These are phyloP conservation scores for Yamadazyma blattariae DNA, from an alignment of 1,139 yeast genomes.

Conservation along the genomic window DNA sequence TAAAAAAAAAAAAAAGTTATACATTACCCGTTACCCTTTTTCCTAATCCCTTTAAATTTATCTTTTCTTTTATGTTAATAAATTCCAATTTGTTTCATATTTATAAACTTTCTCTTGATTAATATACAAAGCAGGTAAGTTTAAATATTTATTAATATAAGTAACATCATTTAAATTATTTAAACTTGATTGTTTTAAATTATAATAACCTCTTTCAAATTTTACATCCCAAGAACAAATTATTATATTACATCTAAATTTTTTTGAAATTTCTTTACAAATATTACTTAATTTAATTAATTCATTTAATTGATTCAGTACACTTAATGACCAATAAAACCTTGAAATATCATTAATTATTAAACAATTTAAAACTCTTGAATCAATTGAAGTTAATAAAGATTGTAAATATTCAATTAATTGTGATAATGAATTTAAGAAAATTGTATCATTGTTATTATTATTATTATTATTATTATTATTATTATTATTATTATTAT, in stretches of 20 bases:
- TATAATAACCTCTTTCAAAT: slow-evolving; percentile 31
- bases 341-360: slow-evolving; percentile 20
- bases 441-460: too few species aligned
- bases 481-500: too few species aligned
- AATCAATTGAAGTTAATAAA: neutral
- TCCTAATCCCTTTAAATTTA: too few species aligned
- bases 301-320: slow-evolving; percentile 9
- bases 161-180: neutral
- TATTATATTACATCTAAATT: slow-evolving; percentile 28
- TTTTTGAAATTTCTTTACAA: slow-evolving; percentile 11
- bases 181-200: neutral
- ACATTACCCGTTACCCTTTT: too few species aligned
- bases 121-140: slow-evolving; percentile 15
- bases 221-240: slow-evolving; percentile 31
- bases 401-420: too few species aligned
- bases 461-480: too few species aligned
- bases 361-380: slow-evolving; percentile 3
- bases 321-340: slow-evolving; percentile 32
- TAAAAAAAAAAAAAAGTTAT: too few species aligned
- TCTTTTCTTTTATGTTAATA: too few species aligned
- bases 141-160: neutral
- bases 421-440: too few species aligned
- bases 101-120: slow-evolving; percentile 6
- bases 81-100: slow-evolving; percentile 1
- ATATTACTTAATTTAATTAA: slow-evolving; percentile 1